Evolutionary conservation across 306 rosid species (phyloP).

Genomic region (Quercus alba): DNA sequence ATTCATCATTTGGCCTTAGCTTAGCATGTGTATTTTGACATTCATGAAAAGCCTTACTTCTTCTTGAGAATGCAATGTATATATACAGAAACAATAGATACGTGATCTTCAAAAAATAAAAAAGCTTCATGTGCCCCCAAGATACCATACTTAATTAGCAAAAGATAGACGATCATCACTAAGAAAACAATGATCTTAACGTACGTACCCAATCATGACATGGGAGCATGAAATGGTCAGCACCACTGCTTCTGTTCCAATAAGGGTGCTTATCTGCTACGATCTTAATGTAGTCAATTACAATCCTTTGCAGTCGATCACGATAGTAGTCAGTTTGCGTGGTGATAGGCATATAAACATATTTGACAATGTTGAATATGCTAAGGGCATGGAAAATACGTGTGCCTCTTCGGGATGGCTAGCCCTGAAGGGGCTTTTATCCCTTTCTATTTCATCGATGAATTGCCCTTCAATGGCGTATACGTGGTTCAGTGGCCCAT

Average conservation of each 20-base stretch:
- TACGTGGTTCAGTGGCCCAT: constrained; percentile 39
- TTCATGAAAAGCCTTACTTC: too few species aligned
- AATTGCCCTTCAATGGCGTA: constrained; percentile 56
- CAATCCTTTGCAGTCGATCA: constrained; percentile 40
- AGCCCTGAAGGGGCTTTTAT: constrained; percentile 36
- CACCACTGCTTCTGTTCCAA: constrained; percentile 51
- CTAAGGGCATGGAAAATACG: constrained; percentile 43
- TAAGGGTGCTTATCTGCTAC: constrained; percentile 37
- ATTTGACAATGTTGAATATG: constrained; percentile 32
- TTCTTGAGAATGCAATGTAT: too few species aligned
- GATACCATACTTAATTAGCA: too few species aligned
- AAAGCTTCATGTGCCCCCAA: too few species aligned
- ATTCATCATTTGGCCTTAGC: too few species aligned
- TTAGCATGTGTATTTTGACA: too few species aligned
- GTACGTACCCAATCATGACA: constrained; percentile 57
- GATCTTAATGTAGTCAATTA: constrained; percentile 34
- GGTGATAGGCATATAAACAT: constrained; percentile 35
- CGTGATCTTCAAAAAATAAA: too few species aligned
- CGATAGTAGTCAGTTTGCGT: constrained; percentile 36
- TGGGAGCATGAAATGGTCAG: constrained; percentile 53
- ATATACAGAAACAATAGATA: too few species aligned
- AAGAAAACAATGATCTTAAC: too few species aligned
- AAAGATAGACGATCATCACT: too few species aligned
- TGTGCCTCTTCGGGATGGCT: constrained; percentile 47
- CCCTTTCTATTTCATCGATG: constrained; percentile 49